These are phyloP conservation scores for Kalaharituber pfeilii DNA, from an alignment of 2,329 filamentous ascomycete genomes.

Conservation along the genomic window DNA sequence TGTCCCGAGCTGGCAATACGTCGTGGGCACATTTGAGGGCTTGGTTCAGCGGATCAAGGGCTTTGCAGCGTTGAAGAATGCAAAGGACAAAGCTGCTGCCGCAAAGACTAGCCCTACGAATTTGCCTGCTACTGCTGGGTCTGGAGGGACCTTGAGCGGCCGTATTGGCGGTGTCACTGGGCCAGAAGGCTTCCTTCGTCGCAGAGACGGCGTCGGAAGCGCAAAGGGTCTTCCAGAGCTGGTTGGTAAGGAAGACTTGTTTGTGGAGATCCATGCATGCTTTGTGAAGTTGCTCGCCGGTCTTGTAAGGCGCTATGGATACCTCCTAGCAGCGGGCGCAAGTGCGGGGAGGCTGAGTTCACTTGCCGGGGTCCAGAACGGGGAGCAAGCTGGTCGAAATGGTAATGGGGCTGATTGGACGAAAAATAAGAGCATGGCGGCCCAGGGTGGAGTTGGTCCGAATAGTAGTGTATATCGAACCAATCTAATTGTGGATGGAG, in stretches of 20 bases:
- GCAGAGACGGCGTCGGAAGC: slow-evolving; percentile 41
- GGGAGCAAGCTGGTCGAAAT: slow-evolving; percentile 1
- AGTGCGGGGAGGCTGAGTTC: neutral
- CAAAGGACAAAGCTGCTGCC: neutral
- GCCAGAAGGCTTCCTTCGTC: slow-evolving; percentile 37
- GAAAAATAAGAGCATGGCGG: slow-evolving; percentile 13
- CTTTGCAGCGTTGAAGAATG: neutral
- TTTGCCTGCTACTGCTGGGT: slow-evolving; percentile 12
- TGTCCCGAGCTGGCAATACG: slow-evolving; percentile 47
- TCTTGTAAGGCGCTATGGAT: slow-evolving; percentile 21
- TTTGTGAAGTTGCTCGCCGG: slow-evolving; percentile 42
- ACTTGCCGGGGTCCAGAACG: neutral
- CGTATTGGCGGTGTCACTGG: slow-evolving; percentile 25
- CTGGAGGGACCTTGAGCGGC: slow-evolving; percentile 10
- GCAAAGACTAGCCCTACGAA: neutral
- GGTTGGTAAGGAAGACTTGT: slow-evolving; percentile 49
- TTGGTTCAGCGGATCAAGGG: slow-evolving; percentile 48
- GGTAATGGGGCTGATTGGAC: slow-evolving; percentile 13
- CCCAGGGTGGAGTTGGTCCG: slow-evolving; percentile 5
- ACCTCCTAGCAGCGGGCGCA: neutral
- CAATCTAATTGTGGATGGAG: slow-evolving; percentile 14
- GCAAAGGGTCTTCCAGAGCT: slow-evolving; percentile 47
- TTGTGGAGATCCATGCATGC: slow-evolving; percentile 45
- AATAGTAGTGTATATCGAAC: too few species aligned
- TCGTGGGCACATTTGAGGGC: slow-evolving; percentile 45